phyloP scores from a whole-genome alignment of 371 early-diverging fungal genomes.

The Mycotypha africana region DNA sequence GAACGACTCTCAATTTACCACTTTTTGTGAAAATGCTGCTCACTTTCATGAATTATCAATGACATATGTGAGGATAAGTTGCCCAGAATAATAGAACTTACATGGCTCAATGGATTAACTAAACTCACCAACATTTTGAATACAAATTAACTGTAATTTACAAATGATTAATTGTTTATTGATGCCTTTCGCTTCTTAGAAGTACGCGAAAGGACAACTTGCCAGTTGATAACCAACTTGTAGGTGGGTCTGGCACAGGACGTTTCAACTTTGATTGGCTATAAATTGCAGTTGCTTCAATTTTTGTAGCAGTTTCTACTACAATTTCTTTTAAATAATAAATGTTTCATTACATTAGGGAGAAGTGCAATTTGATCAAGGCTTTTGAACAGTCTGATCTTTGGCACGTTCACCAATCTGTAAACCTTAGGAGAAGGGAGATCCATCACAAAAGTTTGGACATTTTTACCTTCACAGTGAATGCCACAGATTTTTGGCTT shows the following conservation, averaged over 20 bases:
- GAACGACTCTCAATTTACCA: no score
- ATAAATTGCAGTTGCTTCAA: slow-evolving; percentile 5
- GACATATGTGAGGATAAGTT: no score
- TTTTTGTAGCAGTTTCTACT: slow-evolving; percentile 10
- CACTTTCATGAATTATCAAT: no score
- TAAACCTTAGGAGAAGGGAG: slow-evolving; percentile 14
- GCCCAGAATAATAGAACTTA: no score
- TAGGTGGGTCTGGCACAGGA: slow-evolving; percentile 5
- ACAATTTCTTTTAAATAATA: slow-evolving; percentile 10
- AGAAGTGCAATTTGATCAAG: slow-evolving; percentile 15
- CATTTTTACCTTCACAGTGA: slow-evolving; percentile 12
- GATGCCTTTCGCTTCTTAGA: slow-evolving; percentile 10
- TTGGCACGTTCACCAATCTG: slow-evolving; percentile 6
- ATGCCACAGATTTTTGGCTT: slow-evolving; percentile 11
- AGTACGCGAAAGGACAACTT: slow-evolving; percentile 4
- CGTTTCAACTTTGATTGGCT: slow-evolving; percentile 10
- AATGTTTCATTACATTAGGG: slow-evolving; percentile 8
- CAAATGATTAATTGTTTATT: no score
- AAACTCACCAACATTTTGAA: no score
- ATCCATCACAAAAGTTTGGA: slow-evolving; percentile 9
- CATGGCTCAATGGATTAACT: no score
- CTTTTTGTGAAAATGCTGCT: no score
- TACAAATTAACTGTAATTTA: no score
- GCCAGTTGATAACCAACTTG: slow-evolving; percentile 2
- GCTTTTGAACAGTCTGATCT: slow-evolving; percentile 6